Percentiles rank a stretch among this genome's conserved stretches.
Conservation (phyloP, 768 basidiomycete species). For the Phanerochaete sordida region DNA sequence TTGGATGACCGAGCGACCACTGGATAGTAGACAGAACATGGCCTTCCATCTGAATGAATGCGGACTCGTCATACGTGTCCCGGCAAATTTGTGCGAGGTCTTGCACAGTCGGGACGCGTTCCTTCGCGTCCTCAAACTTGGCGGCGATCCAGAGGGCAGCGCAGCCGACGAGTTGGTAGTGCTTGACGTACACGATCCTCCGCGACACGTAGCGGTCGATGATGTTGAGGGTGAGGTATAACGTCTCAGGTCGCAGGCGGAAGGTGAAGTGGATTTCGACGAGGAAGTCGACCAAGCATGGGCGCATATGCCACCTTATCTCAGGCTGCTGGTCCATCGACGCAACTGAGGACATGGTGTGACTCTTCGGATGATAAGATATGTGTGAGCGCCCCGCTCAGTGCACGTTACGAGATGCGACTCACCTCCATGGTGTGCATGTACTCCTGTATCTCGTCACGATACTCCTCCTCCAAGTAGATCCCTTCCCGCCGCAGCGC, state of each 20-base stretch:
- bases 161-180: slow-evolving; percentile 98
- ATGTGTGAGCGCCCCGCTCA: not conserved
- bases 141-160: slow-evolving; percentile 99
- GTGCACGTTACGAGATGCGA: slow-evolving; percentile 11
- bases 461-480: slow-evolving; percentile 92
- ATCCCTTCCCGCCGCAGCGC: slow-evolving; percentile 71
- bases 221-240: slow-evolving; percentile 98
- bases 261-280: slow-evolving; percentile 98
- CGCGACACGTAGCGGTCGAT: slow-evolving; percentile 99
- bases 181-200: slow-evolving; percentile 97
- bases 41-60: slow-evolving; percentile 99
- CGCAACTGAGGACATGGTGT: slow-evolving; percentile 86
- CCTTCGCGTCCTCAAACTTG: slow-evolving; percentile 99
- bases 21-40: slow-evolving; percentile 95
- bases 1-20: slow-evolving; percentile 96
- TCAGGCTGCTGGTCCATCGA: slow-evolving; percentile 99
- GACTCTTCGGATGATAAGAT: slow-evolving; percentile 44
- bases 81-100: slow-evolving; percentile 95
- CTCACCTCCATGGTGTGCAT: slow-evolving; percentile 99
- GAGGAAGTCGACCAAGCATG: slow-evolving; percentile 96
- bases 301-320: slow-evolving; percentile 99
- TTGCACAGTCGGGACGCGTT: slow-evolving; percentile 93
- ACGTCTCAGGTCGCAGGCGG: slow-evolving; percentile 95
- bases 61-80: slow-evolving; percentile 94
- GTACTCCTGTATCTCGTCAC: slow-evolving; percentile 86